Base-by-base conservation (phyloP, 768 basidiomycete species). In the Suillus fuscotomentosus region DNA sequence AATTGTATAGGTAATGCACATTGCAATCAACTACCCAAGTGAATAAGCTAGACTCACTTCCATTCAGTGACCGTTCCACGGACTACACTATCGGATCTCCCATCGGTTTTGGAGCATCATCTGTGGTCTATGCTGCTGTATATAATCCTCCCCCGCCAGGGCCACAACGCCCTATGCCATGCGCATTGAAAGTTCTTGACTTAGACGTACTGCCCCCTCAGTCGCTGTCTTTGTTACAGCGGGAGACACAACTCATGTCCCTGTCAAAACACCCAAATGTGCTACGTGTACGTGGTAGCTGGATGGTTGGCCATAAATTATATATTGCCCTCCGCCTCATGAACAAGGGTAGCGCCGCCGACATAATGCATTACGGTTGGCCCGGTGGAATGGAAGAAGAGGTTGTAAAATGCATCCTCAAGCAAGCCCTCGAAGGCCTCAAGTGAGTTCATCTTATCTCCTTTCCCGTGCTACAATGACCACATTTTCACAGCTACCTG, bases 261-360 rank as follows among this genome's bases (percentile, higher is more conserved):
- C 83, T 96, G 6, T 91, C 88, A 13, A 96, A 96, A 70, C 94
- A 95, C 65, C 92, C 93, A n/a, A 94, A 96, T 68, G 94, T 96
- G 22, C 82, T 96, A 14, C 91, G 94, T 63, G 94, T 97, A 4
- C 88, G 94, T 68, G 94, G 94, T 20, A 89, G 89, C 17, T 97
- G 95, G 95, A 84, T 92, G 71, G 82, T 87, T 5, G 94, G 91
- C 48, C 89, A 91, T 75, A 91, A 90, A 71, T 83, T 97, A 8
- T 85, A 87, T 72, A 96, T 97, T 66, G 94, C 94, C 9, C 79
- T 94, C 63, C 91, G 94, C 60, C 85, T 95, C 59, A 95, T 95
- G 93, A 92, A 89, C 72, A 91, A 87, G 65, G 94, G 94, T 24
- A 93, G 91, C 69, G 90, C 91, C 9, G 86, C 90, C 38, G 92